A percentile compares a stretch with the other conserved stretches of the same genome.
These are phyloP conservation scores for Macroventuria anomochaeta DNA, from an alignment of 2,329 filamentous ascomycete species.

Conservation along the genomic window DNA sequence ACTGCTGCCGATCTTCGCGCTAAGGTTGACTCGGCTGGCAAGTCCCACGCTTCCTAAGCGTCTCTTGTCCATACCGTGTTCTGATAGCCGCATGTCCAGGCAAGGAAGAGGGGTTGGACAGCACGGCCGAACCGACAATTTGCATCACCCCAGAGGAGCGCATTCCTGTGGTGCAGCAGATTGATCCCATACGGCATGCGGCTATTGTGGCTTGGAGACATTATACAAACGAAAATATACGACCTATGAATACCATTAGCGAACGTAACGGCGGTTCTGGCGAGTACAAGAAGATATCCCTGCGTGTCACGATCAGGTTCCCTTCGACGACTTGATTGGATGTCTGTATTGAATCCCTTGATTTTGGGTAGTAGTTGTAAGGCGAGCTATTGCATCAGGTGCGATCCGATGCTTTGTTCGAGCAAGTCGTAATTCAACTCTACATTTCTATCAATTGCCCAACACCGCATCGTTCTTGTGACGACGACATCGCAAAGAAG, in stretches of 20 bases:
- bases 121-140: slow-evolving; percentile 1
- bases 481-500: not conserved
- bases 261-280: slow-evolving; percentile 27
- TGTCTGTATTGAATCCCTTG: slow-evolving; percentile 24
- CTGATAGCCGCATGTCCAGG: slow-evolving; percentile 41
- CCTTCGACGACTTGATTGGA: slow-evolving; percentile 25
- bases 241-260: slow-evolving; percentile 26
- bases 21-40: slow-evolving; percentile 75
- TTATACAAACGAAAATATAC: slow-evolving; percentile 30
- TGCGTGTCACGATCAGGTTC: slow-evolving; percentile 33
- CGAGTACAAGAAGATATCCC: slow-evolving; percentile 32
- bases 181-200: slow-evolving; percentile 26
- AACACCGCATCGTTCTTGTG: not conserved
- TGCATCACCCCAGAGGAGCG: slow-evolving; percentile 5
- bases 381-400: slow-evolving; percentile 11
- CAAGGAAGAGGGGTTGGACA: slow-evolving; percentile 10
- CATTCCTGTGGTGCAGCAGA: slow-evolving; percentile 18
- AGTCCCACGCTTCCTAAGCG: slow-evolving; percentile 37
- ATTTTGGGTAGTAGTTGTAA: slow-evolving; percentile 23
- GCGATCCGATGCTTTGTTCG: slow-evolving; percentile 1
- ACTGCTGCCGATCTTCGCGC: slow-evolving; percentile 87
- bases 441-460: slow-evolving; percentile 2
- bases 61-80: slow-evolving; percentile 24
- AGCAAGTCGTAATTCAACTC: slow-evolving; percentile 3
- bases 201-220: slow-evolving; percentile 41